Evolutionary conservation across 2,329 filamentous ascomycete genomes (phyloP).

Genomic region (Sporothrix brunneoviolacea): DNA sequence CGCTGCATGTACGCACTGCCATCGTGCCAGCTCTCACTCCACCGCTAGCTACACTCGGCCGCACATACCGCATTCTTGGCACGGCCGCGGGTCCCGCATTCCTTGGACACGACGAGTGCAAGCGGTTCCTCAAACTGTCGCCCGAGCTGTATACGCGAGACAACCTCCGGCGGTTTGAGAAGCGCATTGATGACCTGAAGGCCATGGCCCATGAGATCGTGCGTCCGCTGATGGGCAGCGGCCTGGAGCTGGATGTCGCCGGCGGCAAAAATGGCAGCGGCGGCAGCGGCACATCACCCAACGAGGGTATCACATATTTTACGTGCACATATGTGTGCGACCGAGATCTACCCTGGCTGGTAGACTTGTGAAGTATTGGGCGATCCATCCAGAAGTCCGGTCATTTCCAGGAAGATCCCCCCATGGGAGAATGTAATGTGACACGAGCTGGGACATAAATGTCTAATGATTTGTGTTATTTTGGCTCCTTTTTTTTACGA

Average conservation of each 20-base stretch:
- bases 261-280: conserved; percentile 30
- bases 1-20: conserved; percentile 22
- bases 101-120: conserved; percentile 79
- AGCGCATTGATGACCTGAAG: conserved; percentile 83
- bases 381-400: too few species aligned
- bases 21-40: conserved; percentile 29
- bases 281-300: conserved; percentile 22
- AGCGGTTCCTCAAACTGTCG: conserved; percentile 77
- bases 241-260: conserved; percentile 70
- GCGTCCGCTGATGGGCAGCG: conserved; percentile 77
- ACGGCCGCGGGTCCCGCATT: conserved; percentile 55
- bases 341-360: conserved; percentile 44
- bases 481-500: too few species aligned
- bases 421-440: too few species aligned
- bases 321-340: conserved; percentile 45
- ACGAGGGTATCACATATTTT: conserved; percentile 41
- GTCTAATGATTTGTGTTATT: too few species aligned
- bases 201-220: conserved; percentile 74
- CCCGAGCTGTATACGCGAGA: conserved; percentile 80
- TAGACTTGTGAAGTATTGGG: conserved; percentile 28
- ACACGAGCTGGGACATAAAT: too few species aligned
- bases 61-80: conserved; percentile 72
- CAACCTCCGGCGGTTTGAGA: conserved; percentile 79
- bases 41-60: conserved; percentile 56
- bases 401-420: too few species aligned